phyloP scores from a whole-genome alignment of 176 grass and related monocot genomes.

The Avena sativa region DNA sequence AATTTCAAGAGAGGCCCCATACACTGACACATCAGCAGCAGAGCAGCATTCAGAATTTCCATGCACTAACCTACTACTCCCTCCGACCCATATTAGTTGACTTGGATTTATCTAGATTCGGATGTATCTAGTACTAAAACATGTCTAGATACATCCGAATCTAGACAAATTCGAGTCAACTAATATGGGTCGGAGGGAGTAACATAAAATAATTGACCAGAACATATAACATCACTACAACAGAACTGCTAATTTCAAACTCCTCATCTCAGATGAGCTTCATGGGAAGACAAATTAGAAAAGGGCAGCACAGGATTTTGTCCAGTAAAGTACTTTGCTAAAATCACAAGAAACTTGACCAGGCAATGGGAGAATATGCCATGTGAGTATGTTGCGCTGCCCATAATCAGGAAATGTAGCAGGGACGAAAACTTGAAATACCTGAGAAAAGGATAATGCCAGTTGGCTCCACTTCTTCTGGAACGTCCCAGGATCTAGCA shows the following conservation, averaged over 20 bases:
- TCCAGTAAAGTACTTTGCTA: background rate
- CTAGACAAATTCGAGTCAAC: too few relatives aligned
- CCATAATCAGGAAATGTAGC: constrained; percentile 29
- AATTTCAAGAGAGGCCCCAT: background rate
- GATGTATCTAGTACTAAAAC: too few relatives aligned
- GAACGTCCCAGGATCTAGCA: constrained; percentile 87
- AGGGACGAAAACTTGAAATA: constrained; percentile 43
- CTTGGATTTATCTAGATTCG: too few relatives aligned
- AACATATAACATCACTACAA: constrained; percentile 31
- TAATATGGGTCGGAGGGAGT: too few relatives aligned
- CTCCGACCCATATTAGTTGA: too few relatives aligned
- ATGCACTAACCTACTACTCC: background rate
- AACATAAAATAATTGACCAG: background rate
- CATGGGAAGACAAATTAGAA: constrained; percentile 33
- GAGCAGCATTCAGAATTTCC: background rate
- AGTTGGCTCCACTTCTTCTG: constrained; percentile 97
- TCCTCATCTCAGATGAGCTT: background rate
- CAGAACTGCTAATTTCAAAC: background rate
- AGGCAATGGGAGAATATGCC: constrained; percentile 9
- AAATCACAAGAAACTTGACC: constrained; percentile 12
- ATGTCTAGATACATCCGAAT: too few relatives aligned
- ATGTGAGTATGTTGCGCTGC: constrained; percentile 4
- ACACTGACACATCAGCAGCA: background rate
- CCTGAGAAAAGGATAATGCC: constrained; percentile 76
- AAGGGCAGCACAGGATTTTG: background rate